A percentile compares a stretch with the other conserved stretches of the same genome.
phyloP scores from a whole-genome alignment of 2,329 filamentous ascomycete genomes.

The Xylaria sp. region DNA sequence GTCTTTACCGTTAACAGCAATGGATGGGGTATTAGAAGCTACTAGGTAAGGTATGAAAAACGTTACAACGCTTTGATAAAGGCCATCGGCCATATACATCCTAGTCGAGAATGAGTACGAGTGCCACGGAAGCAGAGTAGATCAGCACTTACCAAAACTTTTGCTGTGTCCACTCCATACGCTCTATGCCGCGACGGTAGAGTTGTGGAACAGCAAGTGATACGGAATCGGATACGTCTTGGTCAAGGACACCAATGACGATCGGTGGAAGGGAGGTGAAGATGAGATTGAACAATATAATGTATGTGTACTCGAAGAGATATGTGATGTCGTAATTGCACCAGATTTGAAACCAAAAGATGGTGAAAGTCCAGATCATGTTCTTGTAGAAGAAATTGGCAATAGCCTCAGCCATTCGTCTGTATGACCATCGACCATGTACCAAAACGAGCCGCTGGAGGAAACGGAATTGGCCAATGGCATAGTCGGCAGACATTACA shows the following conservation, averaged over 20 bases:
- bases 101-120: slow-evolving; percentile 54
- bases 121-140: not conserved
- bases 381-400: slow-evolving; percentile 99
- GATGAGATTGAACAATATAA: slow-evolving; percentile 93
- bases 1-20: slow-evolving; percentile 76
- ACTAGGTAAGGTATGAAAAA: slow-evolving; percentile 93
- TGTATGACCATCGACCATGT: slow-evolving; percentile 96
- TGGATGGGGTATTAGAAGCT: slow-evolving; percentile 74
- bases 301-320: slow-evolving; percentile 97
- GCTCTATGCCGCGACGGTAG: slow-evolving; percentile 94
- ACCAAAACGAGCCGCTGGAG: slow-evolving; percentile 86
- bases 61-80: slow-evolving; percentile 93
- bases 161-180: slow-evolving; percentile 91
- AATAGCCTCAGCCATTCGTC: slow-evolving; percentile 89
- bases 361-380: slow-evolving; percentile 94
- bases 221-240: slow-evolving; percentile 94
- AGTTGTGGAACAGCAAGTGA: slow-evolving; percentile 94
- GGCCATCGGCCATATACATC: slow-evolving; percentile 92
- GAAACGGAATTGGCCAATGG: slow-evolving; percentile 93
- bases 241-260: slow-evolving; percentile 95
- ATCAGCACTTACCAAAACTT: slow-evolving; percentile 86
- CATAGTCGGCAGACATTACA: slow-evolving; percentile 96
- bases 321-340: slow-evolving; percentile 97
- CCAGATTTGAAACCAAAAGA: slow-evolving; percentile 98
- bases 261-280: slow-evolving; percentile 96